phyloP scores from a whole-genome alignment of 805 yeast genomes.

The Starmerella sp. region DNA sequence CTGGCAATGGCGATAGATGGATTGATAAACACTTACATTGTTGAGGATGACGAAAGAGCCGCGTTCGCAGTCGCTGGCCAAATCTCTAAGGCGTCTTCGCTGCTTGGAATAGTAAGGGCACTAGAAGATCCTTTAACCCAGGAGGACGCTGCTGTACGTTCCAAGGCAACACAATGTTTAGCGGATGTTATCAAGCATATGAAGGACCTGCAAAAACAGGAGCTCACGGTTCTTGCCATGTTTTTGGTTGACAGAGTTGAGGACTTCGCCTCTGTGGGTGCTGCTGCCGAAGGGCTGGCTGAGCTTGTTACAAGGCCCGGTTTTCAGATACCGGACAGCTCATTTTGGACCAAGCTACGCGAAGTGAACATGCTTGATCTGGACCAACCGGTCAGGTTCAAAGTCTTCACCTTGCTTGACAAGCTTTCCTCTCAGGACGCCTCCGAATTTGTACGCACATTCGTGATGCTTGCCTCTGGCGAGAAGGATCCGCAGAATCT shows the following conservation, averaged over 20 bases:
- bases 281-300: conserved; percentile 15
- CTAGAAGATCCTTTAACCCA: conserved; percentile 56
- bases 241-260: conserved; percentile 53
- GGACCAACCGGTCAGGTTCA: conserved; percentile 1
- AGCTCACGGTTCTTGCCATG: conserved; percentile 28
- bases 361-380: conserved; percentile 14
- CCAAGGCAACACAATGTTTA: conserved; percentile 36
- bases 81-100: conserved; percentile 8
- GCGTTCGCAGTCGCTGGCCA: background rate
- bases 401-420: conserved; percentile 8
- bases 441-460: conserved; percentile 40
- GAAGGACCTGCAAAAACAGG: conserved; percentile 30
- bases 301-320: background rate
- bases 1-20: conserved; percentile 15
- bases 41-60: conserved; percentile 12
- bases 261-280: conserved; percentile 8
- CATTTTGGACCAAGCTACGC: conserved; percentile 7
- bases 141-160: conserved; percentile 42
- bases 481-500: conserved; percentile 93
- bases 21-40: conserved; percentile 22
- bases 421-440: background rate
- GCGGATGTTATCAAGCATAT: conserved; percentile 32
- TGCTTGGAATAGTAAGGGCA: conserved; percentile 36
- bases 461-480: conserved; percentile 60
- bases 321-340: background rate